Evolutionary conservation across 2,329 filamentous ascomycete genomes (phyloP).

Genomic region (Aureobasidium namibiae): DNA sequence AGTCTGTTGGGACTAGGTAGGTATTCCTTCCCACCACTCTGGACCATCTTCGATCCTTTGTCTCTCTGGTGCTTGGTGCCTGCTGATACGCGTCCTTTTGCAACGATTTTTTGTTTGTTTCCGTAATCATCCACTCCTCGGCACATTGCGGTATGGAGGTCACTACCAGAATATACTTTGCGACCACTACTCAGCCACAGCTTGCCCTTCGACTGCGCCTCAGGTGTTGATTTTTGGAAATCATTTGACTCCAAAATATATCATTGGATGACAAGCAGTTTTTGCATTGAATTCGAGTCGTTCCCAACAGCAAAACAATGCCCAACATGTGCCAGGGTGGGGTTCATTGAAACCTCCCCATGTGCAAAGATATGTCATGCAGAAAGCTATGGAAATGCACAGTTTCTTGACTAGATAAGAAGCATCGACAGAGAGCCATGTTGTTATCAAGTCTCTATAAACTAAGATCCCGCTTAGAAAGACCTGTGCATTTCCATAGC

Average conservation of each 20-base stretch:
- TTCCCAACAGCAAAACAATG: not conserved
- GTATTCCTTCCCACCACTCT: not conserved
- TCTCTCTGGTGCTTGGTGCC: not conserved
- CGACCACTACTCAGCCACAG: not conserved
- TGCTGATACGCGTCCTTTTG: not conserved
- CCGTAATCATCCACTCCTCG: not conserved
- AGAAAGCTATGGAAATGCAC: too few species aligned
- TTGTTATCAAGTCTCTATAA: too few species aligned
- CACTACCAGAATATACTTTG: slow-evolving; percentile 5
- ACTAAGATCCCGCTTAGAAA: too few species aligned
- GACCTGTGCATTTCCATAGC: too few species aligned
- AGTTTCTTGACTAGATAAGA: too few species aligned
- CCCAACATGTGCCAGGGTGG: not conserved
- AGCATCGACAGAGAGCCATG: too few species aligned
- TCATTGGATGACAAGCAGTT: too few species aligned
- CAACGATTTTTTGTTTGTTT: not conserved
- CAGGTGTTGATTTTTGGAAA: not conserved
- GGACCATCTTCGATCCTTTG: not conserved
- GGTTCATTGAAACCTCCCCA: not conserved
- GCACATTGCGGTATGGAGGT: not conserved
- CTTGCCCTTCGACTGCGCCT: not conserved
- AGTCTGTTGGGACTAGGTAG: not conserved
- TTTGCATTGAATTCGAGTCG: too few species aligned
- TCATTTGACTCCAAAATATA: not conserved
- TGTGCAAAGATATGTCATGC: too few species aligned